phyloP scores from a whole-genome alignment of 306 rosid species.

The Trifolium repens region DNA sequence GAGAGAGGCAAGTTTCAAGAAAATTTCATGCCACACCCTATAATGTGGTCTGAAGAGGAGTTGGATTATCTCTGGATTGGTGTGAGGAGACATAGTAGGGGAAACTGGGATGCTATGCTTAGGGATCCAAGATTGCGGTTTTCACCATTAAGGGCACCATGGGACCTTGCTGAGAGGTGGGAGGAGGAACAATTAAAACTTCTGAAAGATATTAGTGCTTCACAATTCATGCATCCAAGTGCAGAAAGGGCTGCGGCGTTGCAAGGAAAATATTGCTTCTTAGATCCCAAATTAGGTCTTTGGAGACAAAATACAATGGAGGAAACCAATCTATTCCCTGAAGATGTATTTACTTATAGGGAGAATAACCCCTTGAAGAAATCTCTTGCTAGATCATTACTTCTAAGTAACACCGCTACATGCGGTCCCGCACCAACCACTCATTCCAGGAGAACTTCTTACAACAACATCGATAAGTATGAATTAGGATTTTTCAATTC shows the following conservation, averaged over 20 bases:
- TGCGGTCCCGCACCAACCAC: conserved; percentile 41
- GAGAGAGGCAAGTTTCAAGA: conserved; percentile 52
- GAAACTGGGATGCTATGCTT: conserved; percentile 70
- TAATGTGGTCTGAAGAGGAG: conserved; percentile 76
- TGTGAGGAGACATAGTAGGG: conserved; percentile 70
- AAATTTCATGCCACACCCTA: conserved; percentile 40
- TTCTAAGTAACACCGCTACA: conserved; percentile 25
- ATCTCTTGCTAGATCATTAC: conserved; percentile 40
- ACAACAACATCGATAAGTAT: conserved; percentile 41
- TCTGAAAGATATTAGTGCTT: conserved; percentile 44
- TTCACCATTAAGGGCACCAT: conserved; percentile 54
- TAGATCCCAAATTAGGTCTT: conserved; percentile 43
- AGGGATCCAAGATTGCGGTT: conserved; percentile 69
- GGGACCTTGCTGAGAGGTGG: conserved; percentile 73
- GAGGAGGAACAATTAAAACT: conserved; percentile 64
- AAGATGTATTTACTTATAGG: conserved; percentile 47
- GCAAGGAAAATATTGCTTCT: conserved; percentile 40
- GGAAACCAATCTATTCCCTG: conserved; percentile 49
- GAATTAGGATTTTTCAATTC: conserved; percentile 42
- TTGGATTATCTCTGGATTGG: conserved; percentile 81
- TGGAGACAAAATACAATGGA: conserved; percentile 48
- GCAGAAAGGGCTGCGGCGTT: conserved; percentile 38
- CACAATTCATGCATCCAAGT: conserved; percentile 49
- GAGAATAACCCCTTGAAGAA: conserved; percentile 46
- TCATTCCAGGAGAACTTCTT: conserved; percentile 43